phyloP scores from a whole-genome alignment of 768 basidiomycete genomes.

The Leccinum imitatum region DNA sequence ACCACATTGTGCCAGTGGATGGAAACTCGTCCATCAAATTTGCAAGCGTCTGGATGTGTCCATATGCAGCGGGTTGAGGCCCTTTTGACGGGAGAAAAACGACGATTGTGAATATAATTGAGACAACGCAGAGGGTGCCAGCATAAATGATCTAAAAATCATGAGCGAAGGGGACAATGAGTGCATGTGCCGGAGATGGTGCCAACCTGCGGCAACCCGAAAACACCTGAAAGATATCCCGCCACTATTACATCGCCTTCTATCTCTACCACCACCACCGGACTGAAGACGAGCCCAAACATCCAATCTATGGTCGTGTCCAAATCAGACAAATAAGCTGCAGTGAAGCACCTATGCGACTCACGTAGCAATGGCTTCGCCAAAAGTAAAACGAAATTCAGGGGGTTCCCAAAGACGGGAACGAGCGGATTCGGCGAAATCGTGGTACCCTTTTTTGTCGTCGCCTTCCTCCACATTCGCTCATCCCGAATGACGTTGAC shows the following conservation, averaged over 20 bases:
- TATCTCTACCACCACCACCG: background rate
- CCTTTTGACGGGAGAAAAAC: conserved; percentile 17
- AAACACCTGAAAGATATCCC: too few relatives aligned
- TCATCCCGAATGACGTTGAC: conserved; percentile 27
- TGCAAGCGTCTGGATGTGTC: conserved; percentile 36
- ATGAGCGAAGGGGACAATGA: background rate
- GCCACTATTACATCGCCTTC: too few relatives aligned
- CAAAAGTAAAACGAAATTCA: conserved; percentile 16
- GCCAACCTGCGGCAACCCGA: conserved; percentile 15
- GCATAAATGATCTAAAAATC: conserved; percentile 23
- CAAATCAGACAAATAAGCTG: background rate
- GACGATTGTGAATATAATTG: conserved; percentile 14
- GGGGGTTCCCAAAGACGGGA: conserved; percentile 16
- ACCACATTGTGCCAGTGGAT: conserved; percentile 26
- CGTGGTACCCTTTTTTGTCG: conserved; percentile 11
- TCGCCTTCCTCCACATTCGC: conserved; percentile 16
- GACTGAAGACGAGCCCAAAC: conserved; percentile 29
- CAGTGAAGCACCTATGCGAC: background rate
- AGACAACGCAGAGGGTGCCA: conserved; percentile 6
- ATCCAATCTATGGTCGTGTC: conserved; percentile 27
- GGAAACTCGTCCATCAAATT: conserved; percentile 38
- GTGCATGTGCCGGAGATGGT: too few relatives aligned
- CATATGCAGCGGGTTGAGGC: conserved; percentile 33
- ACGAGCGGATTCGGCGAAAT: conserved; percentile 22
- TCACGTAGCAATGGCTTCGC: conserved; percentile 29